Evolutionary conservation across 164 flowering plant genomes (phyloP), one percentile per base, ranked within the genome.

Genomic region (Stephania yunnanensis): DNA sequence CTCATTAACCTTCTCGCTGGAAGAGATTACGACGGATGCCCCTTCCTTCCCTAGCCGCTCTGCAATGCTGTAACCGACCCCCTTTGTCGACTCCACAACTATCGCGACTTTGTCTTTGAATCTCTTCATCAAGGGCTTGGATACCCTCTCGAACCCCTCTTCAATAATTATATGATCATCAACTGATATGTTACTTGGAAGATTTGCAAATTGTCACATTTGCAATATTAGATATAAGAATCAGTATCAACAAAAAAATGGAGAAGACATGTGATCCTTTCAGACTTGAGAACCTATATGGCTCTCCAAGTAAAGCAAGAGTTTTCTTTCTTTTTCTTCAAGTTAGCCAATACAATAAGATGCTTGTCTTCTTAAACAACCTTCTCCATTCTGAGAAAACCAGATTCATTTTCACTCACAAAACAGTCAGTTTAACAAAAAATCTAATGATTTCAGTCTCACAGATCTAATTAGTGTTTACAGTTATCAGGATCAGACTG

Each of bases 31-130:
- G 2, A 93, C 90, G 30, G 97, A 87, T 55, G 98, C 98, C 7
- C 97, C 98, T 85, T 94, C 98, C 22, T 83, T 78, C 36, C 95
- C 98, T 64, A 93, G 90, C n/a, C 97, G 84, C 83, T 89, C 84
- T 13, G 97, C 97, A 73, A 94, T 94, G 70, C 86, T 75, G 76
- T 87, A 90, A 42, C 98, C 98, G 63, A 93, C 93, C 6, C 98
- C 98, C 79, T 90, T 95, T 45, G 97, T 94, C 1, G 97, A 94
- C 46, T 95, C 97, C 1, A 97, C 93, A 58, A 94, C 94, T 12
- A 94, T 89, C 13, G 93, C 97, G 11, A 94, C 97, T 73, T 91
- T 94, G 22, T 94, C 97, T 73, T 80, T 72, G 77, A 93, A 93
- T 80, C 97, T 88, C 85, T 76, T 89, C 72, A 76, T 83, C 31